Conservation (phyloP, 208 protist species). For the Acanthamoeba divionensis region DNA sequence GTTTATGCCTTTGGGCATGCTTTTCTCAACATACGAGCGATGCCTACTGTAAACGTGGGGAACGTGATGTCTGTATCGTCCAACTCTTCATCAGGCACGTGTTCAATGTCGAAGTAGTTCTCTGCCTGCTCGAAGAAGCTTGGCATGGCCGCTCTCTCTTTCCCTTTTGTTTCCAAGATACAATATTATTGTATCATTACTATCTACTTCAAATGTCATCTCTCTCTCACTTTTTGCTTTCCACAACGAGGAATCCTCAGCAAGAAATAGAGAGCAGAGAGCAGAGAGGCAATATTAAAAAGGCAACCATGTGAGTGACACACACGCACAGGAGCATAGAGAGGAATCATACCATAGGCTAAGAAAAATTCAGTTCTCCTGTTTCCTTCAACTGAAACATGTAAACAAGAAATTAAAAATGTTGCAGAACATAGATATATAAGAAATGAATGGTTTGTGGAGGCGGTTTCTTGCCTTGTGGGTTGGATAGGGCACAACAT, state of each 20-base stretch:
- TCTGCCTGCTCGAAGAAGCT: neutral
- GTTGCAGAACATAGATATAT: too few species aligned
- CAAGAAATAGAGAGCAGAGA: too few species aligned
- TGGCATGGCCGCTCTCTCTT: constrained; percentile 24
- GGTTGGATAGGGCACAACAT: neutral
- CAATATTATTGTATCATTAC: too few species aligned
- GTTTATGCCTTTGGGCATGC: too few species aligned
- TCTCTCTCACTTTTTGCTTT: too few species aligned
- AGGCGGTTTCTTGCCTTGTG: neutral
- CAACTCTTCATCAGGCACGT: neutral
- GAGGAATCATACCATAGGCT: neutral
- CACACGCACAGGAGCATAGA: neutral
- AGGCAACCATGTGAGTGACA: too few species aligned
- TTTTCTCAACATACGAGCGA: too few species aligned
- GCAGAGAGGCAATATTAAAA: too few species aligned
- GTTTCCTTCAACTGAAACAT: neutral
- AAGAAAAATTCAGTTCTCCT: neutral
- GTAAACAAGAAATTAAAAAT: neutral
- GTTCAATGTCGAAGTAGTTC: neutral
- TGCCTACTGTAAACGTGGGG: constrained; percentile 42
- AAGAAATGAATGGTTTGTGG: neutral
- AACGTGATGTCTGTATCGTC: constrained; percentile 26
- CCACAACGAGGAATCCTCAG: neutral
- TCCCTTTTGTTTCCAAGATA: too few species aligned
- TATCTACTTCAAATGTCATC: too few species aligned